Base-by-base conservation (phyloP, 192 early-diverging fungal species). In the Paraglomus brasilianum region DNA sequence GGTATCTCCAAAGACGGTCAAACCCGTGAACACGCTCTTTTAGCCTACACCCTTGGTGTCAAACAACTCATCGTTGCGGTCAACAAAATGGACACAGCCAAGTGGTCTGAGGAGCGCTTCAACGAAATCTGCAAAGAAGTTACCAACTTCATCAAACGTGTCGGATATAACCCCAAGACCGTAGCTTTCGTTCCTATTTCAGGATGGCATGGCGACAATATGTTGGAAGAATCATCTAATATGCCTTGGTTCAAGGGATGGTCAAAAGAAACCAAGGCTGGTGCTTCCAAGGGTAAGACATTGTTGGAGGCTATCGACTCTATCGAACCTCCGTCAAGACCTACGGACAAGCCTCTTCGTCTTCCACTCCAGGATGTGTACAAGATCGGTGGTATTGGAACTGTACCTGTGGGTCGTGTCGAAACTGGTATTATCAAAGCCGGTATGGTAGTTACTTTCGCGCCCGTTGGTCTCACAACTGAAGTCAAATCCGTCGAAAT, bases 51-150 rank as follows among this genome's bases (percentile, higher is more conserved):
- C 79, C 93, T 98, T 72, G 96, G 96, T 90, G 96, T 98, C 81
- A 88, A 85, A 78, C 96, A 98, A 88, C 89, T 98, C 80, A 95
- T 98, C 71, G 95, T 98, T 73, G 95, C 92, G 80, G 89, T 98
- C 84, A 98, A 98, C 94, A 98, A 98, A 91, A 98, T 98, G 95
- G 96, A 98, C 90, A 87, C 96, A 80, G 89, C 89, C 88, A 89
- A 92, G 82, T 98, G 89, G 88, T 89, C 86, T 78, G 87, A 96
- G 85, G 92, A 86, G 75, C 95, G 96, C 80, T 97, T 90, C 89
- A 84, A 88, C 72, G 95, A 96, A 85, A 96, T 96, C 83, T 85
- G 91, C 82, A 95, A 96, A 88, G 96, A 96, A 81, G 88, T 95
- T 66, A 85, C 90, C 77, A 83, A 80, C 82, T 95, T 95, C 87